Conservation (phyloP, 2,329 filamentous ascomycete species). For the Coniochaeta sp. region DNA sequence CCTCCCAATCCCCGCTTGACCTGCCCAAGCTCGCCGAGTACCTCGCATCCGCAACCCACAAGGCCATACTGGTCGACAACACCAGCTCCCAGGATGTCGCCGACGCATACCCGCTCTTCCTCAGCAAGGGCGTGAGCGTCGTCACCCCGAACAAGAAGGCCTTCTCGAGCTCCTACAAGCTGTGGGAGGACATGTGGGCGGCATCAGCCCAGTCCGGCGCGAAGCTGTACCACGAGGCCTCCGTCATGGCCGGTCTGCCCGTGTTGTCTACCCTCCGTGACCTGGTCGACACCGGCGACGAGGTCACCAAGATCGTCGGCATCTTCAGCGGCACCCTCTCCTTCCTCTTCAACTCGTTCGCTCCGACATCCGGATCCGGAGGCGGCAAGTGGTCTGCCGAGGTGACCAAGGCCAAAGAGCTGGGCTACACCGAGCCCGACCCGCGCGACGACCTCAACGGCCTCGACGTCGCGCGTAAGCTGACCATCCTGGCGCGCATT, state of each 20-base stretch:
- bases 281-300: conserved; percentile 87
- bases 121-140: conserved; percentile 77
- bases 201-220: conserved; percentile 65
- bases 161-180: conserved; percentile 71
- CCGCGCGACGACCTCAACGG: conserved; percentile 83
- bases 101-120: conserved; percentile 71
- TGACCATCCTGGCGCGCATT: conserved; percentile 87
- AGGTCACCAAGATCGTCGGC: conserved; percentile 87
- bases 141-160: conserved; percentile 99
- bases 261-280: conserved; percentile 92
- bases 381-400: conserved; percentile 85
- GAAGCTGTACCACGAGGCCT: conserved; percentile 90
- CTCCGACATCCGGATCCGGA: conserved; percentile 67
- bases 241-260: conserved; percentile 86
- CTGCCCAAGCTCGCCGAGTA: conserved; percentile 69
- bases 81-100: conserved; percentile 87
- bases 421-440: conserved; percentile 89
- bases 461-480: conserved; percentile 85
- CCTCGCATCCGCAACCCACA: conserved; percentile 69
- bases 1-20: conserved; percentile 57
- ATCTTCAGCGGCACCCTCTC: conserved; percentile 98
- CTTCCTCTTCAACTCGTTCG: conserved; percentile 97
- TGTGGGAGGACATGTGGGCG: conserved; percentile 84
- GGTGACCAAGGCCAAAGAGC: conserved; percentile 83
- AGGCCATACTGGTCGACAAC: conserved; percentile 86